A percentile compares a stretch with the other conserved stretches of the same genome.
Conservation (phyloP, 495 filamentous ascomycete species). For the Pseudevernia furfuracea region DNA sequence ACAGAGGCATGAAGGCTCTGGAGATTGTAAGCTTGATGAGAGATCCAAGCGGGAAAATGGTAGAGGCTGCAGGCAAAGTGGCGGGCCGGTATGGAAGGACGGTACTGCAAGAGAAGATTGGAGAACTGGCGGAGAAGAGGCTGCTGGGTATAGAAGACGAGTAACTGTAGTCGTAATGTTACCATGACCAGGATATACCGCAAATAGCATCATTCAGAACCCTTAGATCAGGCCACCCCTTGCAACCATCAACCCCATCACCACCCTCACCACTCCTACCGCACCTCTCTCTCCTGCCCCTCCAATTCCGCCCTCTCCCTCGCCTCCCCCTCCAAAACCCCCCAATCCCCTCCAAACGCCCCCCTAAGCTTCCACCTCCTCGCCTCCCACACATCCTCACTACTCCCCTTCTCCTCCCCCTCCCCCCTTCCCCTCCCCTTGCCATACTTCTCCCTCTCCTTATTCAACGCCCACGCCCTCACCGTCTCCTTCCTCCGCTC, state of each 20-base stretch:
- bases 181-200: not conserved
- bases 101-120: conserved; percentile 79
- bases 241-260: not conserved
- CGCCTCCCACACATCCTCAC: conserved; percentile 86
- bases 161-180: conserved; percentile 6
- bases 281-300: not conserved
- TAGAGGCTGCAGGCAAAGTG: conserved; percentile 77
- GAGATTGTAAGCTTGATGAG: conserved; percentile 74
- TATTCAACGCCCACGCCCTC: conserved; percentile 61
- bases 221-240: too few relatives aligned
- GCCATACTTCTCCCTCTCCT: conserved; percentile 60
- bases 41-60: conserved; percentile 72
- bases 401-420: conserved; percentile 69
- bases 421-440: conserved; percentile 48
- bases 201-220: not conserved
- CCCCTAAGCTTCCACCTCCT: conserved; percentile 44
- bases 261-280: not conserved
- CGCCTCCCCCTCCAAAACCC: conserved; percentile 5
- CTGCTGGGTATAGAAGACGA: conserved; percentile 41
- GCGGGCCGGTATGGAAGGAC: conserved; percentile 68
- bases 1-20: conserved; percentile 85
- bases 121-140: conserved; percentile 61
- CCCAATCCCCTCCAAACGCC: conserved; percentile 50
- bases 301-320: not conserved
- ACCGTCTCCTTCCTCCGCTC: conserved; percentile 51